Percentiles rank a stretch among this genome's conserved stretches.
These are phyloP conservation scores for Cicer chorassanicum DNA, from an alignment of 306 rosid species.

Conservation along the genomic window DNA sequence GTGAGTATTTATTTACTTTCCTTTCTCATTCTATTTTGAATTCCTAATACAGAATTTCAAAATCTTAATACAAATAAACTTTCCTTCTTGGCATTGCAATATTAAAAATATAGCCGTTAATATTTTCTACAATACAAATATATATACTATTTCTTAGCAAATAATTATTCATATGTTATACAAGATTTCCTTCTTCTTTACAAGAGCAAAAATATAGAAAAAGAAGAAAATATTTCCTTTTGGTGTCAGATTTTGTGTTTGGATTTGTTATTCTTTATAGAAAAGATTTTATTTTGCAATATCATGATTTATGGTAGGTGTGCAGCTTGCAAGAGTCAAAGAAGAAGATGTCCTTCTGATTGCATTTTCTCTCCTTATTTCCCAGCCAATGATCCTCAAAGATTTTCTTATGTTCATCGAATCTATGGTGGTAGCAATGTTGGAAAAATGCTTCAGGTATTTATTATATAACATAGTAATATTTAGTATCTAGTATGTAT, in stretches of 20 bases:
- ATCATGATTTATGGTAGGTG: constrained; percentile 53
- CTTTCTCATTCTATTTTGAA: neutral
- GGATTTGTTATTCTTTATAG: constrained; percentile 33
- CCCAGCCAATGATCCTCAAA: constrained; percentile 74
- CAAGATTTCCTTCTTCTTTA: constrained; percentile 45
- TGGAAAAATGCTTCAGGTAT: constrained; percentile 79
- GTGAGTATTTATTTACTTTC: neutral
- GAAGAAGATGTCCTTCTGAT: constrained; percentile 70
- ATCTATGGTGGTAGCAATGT: constrained; percentile 81
- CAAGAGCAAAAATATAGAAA: constrained; percentile 22
- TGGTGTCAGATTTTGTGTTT: constrained; percentile 19
- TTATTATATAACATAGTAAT: neutral
- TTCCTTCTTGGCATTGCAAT: neutral
- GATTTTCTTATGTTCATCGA: constrained; percentile 71
- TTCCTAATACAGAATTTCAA: neutral
- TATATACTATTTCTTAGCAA: neutral
- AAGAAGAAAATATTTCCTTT: constrained; percentile 41
- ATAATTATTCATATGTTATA: neutral
- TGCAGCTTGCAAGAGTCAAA: constrained; percentile 81
- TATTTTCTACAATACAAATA: constrained; percentile 10
- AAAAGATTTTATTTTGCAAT: constrained; percentile 33
- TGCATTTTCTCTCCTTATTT: constrained; percentile 80
- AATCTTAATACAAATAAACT: neutral
- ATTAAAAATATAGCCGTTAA: constrained; percentile 5
- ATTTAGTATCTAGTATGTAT: neutral